These are phyloP conservation scores for Sedum album DNA, from an alignment of 164 flowering plant species.

Conservation along the genomic window DNA sequence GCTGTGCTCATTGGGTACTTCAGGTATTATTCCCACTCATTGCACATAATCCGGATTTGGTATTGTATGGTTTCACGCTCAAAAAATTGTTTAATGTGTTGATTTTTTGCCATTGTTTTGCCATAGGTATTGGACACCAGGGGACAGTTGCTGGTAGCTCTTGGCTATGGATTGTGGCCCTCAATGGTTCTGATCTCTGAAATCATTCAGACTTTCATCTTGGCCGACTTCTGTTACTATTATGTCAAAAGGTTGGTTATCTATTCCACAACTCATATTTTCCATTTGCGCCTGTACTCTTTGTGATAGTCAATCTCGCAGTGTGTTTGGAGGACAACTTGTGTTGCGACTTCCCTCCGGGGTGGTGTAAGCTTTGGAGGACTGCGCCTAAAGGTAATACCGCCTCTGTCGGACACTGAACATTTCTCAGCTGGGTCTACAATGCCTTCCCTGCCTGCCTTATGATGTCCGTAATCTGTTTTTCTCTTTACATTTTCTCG, in stretches of 20 bases:
- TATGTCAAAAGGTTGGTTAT: conserved; percentile 64
- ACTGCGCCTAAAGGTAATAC: not conserved
- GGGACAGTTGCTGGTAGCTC: conserved; percentile 73
- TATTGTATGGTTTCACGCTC: not conserved
- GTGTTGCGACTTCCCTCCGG: conserved; percentile 94
- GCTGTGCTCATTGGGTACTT: conserved; percentile 97
- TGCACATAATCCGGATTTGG: not conserved
- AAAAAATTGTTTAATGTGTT: not conserved
- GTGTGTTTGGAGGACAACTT: conserved; percentile 88
- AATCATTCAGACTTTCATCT: conserved; percentile 87
- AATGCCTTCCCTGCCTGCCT: not conserved
- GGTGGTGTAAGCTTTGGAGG: conserved; percentile 45
- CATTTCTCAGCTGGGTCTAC: not conserved
- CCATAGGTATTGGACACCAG: conserved; percentile 75
- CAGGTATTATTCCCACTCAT: conserved; percentile 42
- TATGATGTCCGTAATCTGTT: too few relatives aligned
- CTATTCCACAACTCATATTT: not conserved
- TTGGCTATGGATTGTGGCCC: conserved; percentile 94
- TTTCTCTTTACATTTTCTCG: not conserved
- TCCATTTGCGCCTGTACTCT: not conserved
- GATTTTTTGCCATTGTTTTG: conserved; percentile 1
- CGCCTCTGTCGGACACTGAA: not conserved
- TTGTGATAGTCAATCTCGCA: conserved; percentile 24
- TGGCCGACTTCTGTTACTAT: conserved; percentile 95
- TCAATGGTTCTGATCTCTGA: conserved; percentile 94